Conservation (phyloP, 129 eudicot species). For the Tagetes patula region DNA sequence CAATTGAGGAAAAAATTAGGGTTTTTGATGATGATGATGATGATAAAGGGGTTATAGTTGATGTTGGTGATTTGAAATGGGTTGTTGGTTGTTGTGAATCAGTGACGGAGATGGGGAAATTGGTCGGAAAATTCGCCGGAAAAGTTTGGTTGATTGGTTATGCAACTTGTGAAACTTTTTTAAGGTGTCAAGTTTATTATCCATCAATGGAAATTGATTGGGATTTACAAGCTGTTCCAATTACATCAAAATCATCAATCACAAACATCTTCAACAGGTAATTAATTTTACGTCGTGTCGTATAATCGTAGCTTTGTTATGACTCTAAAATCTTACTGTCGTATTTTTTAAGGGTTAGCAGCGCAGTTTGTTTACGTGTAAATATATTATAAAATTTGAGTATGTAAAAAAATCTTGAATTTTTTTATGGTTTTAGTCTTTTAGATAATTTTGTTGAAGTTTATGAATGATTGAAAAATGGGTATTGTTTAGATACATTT, state of each 20-base stretch:
- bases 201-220: constrained; percentile 84
- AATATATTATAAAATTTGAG: too few relatives aligned
- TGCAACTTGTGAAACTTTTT: constrained; percentile 91
- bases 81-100: constrained; percentile 56
- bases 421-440: too few relatives aligned
- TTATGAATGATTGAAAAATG: background rate
- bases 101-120: constrained; percentile 57
- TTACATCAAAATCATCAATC: constrained; percentile 72
- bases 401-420: too few relatives aligned
- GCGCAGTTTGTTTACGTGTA: too few relatives aligned
- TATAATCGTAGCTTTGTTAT: too few relatives aligned
- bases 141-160: constrained; percentile 83
- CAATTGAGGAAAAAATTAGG: constrained; percentile 41
- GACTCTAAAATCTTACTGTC: too few relatives aligned
- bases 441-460: too few relatives aligned
- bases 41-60: constrained; percentile 47
- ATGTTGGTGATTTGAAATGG: constrained; percentile 79
- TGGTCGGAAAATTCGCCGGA: constrained; percentile 42
- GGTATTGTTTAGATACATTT: constrained; percentile 7
- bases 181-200: constrained; percentile 92
- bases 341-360: too few relatives aligned
- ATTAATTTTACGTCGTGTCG: background rate
- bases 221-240: constrained; percentile 95
- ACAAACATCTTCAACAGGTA: constrained; percentile 76
- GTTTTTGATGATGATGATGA: constrained; percentile 24